These are phyloP conservation scores for Leccinum huronense DNA, from an alignment of 1,284 basidiomycete genomes.

Conservation along the genomic window DNA sequence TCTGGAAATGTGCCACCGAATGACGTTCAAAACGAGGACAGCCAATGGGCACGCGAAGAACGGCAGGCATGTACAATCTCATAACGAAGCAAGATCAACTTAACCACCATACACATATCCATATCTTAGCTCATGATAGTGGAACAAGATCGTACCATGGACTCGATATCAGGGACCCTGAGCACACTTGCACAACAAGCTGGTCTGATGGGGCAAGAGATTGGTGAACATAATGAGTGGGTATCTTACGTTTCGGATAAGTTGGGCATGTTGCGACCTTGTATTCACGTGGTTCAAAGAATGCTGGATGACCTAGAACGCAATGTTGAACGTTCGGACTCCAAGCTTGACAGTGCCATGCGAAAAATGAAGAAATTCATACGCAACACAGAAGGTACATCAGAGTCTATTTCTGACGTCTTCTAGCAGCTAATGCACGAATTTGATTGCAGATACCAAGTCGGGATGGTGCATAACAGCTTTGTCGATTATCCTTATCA, in stretches of 20 bases:
- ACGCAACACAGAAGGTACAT: constrained; percentile 75
- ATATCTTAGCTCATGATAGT: constrained; percentile 81
- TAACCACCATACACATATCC: not conserved
- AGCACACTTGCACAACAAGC: constrained; percentile 83
- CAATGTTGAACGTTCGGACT: constrained; percentile 72
- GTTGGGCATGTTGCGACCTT: not conserved
- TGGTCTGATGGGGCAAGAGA: constrained; percentile 86
- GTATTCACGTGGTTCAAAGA: constrained; percentile 41
- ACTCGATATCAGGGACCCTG: constrained; percentile 81
- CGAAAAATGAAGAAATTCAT: constrained; percentile 76
- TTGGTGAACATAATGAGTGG: constrained; percentile 84
- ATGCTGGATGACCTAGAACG: constrained; percentile 81
- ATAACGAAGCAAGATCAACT: not conserved
- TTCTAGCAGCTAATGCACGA: constrained; percentile 2
- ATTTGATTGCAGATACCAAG: constrained; percentile 51
- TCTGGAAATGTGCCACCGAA: constrained; percentile 17
- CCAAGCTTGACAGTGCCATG: constrained; percentile 69
- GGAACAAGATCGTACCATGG: constrained; percentile 84
- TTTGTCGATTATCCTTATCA: constrained; percentile 48
- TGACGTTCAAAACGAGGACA: constrained; percentile 59
- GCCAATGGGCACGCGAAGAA: constrained; percentile 79
- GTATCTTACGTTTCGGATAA: constrained; percentile 26
- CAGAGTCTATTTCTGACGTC: not conserved
- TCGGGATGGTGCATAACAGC: constrained; percentile 69
- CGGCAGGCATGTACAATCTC: constrained; percentile 57